A percentile compares a stretch with the other conserved stretches of the same genome.
Conservation (phyloP, 768 basidiomycete species). For the Phaeotremella fagi region DNA sequence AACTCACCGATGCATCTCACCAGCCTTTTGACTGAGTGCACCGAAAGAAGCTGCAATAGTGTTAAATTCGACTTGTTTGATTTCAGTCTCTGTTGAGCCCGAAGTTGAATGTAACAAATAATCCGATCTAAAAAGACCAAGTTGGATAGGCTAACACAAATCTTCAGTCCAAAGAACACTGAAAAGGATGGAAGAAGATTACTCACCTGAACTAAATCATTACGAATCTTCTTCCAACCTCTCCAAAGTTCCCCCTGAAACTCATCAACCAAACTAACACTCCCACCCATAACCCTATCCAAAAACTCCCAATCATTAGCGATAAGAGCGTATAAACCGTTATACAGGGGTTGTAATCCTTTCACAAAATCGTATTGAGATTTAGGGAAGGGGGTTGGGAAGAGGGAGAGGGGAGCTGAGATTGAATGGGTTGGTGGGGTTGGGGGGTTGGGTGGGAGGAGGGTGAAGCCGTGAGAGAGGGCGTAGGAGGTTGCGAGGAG, state of each 20-base stretch:
- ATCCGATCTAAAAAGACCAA: constrained; percentile 91
- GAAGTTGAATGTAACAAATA: constrained; percentile 69
- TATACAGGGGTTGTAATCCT: constrained; percentile 70
- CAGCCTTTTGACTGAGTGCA: constrained; percentile 53
- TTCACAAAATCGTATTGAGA: constrained; percentile 62
- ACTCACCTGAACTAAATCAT: constrained; percentile 59
- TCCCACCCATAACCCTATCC: constrained; percentile 78
- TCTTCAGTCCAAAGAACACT: background rate
- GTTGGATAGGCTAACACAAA: constrained; percentile 62
- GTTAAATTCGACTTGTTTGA: constrained; percentile 98
- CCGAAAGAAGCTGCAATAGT: constrained; percentile 93
- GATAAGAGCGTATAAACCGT: constrained; percentile 76
- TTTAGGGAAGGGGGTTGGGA: constrained; percentile 82
- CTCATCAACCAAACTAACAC: constrained; percentile 75
- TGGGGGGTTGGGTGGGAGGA: constrained; percentile 53
- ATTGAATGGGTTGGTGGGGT: constrained; percentile 60
- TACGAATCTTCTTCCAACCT: constrained; percentile 72
- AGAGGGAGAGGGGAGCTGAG: constrained; percentile 82
- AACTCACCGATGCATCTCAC: constrained; percentile 67
- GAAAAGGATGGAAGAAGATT: background rate
- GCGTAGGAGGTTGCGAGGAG: constrained; percentile 73
- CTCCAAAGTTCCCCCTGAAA: constrained; percentile 83
- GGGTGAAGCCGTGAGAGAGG: constrained; percentile 67
- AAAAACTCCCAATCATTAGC: constrained; percentile 74
- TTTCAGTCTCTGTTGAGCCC: constrained; percentile 24